A percentile compares a stretch with the other conserved stretches of the same genome.
Conservation (phyloP, 169 alveolate genomes). For the Plasmodium coatneyi region DNA sequence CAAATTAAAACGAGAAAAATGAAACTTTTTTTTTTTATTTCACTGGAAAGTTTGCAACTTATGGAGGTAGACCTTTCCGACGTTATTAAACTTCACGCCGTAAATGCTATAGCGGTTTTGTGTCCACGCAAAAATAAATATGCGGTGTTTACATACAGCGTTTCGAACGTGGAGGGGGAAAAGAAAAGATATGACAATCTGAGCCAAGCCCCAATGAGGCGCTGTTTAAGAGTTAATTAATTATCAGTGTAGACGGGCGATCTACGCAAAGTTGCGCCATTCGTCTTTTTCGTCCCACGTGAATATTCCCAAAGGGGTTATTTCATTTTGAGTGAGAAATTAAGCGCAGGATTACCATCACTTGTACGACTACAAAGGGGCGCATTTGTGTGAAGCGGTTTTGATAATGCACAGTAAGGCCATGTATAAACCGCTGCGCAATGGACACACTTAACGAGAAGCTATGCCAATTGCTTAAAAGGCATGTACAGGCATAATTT, state of each 20-base stretch:
- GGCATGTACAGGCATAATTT: neutral
- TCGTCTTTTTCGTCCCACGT: neutral
- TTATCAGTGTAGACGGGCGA: neutral
- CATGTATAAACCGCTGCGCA: neutral
- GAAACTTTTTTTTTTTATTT: neutral
- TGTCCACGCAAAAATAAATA: neutral
- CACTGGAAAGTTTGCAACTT: neutral
- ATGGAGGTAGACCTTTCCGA: neutral
- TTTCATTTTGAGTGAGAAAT: neutral
- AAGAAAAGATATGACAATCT: neutral
- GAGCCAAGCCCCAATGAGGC: neutral
- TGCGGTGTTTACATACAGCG: neutral
- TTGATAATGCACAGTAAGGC: neutral
- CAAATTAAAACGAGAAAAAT: neutral
- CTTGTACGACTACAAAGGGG: neutral
- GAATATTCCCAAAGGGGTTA: neutral
- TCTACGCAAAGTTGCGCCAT: neutral
- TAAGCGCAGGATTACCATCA: neutral
- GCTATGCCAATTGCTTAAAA: neutral
- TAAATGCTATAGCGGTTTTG: neutral
- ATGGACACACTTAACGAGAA: neutral
- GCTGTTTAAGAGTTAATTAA: neutral
- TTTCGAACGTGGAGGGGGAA: neutral
- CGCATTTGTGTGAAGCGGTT: neutral
- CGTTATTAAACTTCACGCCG: neutral